Evolutionary conservation across 352 stramenopile species (phyloP).

Genomic region (Phytopythium aichiense): DNA sequence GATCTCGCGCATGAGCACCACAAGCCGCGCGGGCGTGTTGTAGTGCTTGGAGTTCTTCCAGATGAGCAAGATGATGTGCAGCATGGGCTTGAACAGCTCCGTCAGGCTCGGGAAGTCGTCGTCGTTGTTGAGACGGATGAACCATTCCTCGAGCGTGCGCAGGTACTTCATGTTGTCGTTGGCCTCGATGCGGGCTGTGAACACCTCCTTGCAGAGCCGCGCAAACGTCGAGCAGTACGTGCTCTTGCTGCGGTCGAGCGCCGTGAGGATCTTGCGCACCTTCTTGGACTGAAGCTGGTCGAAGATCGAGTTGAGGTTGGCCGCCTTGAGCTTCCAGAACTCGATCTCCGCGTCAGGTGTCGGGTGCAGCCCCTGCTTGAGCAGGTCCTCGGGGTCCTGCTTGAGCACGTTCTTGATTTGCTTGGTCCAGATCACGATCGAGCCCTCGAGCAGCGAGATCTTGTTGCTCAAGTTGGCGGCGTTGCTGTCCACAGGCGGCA

Average conservation of each 20-base stretch:
- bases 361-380: slow-evolving; percentile 96
- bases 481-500: slow-evolving; percentile 90
- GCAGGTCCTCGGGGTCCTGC: slow-evolving; percentile 94
- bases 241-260: slow-evolving; percentile 93
- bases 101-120: slow-evolving; percentile 92
- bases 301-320: slow-evolving; percentile 95
- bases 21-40: slow-evolving; percentile 95
- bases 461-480: slow-evolving; percentile 85
- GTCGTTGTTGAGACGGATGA: slow-evolving; percentile 94
- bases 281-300: slow-evolving; percentile 92
- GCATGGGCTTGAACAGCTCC: slow-evolving; percentile 97
- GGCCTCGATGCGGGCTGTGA: slow-evolving; percentile 93
- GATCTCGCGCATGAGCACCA: slow-evolving; percentile 97
- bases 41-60: slow-evolving; percentile 99
- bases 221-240: slow-evolving; percentile 97
- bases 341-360: slow-evolving; percentile 96
- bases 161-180: slow-evolving; percentile 99
- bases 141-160: slow-evolving; percentile 95
- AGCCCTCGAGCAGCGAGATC: slow-evolving; percentile 96
- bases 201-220: slow-evolving; percentile 97
- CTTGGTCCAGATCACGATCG: slow-evolving; percentile 99
- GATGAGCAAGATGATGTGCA: slow-evolving; percentile 98
- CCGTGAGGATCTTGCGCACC: slow-evolving; percentile 93
- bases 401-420: slow-evolving; percentile 99
- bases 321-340: slow-evolving; percentile 97